phyloP scores from a whole-genome alignment of 1,284 basidiomycete genomes.

The Ganoderma lucidum region DNA sequence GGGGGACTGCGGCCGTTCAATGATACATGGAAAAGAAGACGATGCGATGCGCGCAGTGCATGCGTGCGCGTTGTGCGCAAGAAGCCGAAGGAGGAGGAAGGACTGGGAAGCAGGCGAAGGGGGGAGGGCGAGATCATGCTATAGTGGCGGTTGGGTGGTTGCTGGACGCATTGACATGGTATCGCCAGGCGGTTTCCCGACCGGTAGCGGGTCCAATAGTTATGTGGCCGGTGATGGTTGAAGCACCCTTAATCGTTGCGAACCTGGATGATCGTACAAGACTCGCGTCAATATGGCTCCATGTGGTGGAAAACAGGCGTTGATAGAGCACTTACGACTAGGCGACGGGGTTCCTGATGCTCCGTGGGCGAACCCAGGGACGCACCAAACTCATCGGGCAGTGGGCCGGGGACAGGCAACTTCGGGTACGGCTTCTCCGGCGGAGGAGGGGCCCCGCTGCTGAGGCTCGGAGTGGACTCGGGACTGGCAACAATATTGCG shows the following conservation, averaged over 20 bases:
- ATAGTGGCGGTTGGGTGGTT: background rate
- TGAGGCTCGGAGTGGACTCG: conserved; percentile 16
- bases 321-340: conserved; percentile 32
- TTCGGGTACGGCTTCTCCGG: conserved; percentile 17
- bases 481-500: conserved; percentile 13
- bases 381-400: conserved; percentile 39
- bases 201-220: conserved; percentile 12
- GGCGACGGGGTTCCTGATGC: conserved; percentile 27
- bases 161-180: conserved; percentile 11
- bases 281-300: conserved; percentile 9
- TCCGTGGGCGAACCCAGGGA: conserved; percentile 9
- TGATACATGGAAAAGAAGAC: background rate
- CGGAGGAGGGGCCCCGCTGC: conserved; percentile 20
- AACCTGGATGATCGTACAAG: conserved; percentile 23
- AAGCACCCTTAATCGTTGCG: conserved; percentile 34
- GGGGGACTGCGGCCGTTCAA: background rate
- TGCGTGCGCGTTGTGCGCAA: background rate
- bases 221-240: background rate
- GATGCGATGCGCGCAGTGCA: conserved; percentile 2
- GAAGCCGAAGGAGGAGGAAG: conserved; percentile 5
- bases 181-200: conserved; percentile 11
- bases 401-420: conserved; percentile 23
- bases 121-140: conserved; percentile 3
- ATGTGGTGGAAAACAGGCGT: background rate
- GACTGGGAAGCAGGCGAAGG: background rate